Conservation (phyloP, 2,329 filamentous ascomycete species). For the Sclerotinia subarctica region DNA sequence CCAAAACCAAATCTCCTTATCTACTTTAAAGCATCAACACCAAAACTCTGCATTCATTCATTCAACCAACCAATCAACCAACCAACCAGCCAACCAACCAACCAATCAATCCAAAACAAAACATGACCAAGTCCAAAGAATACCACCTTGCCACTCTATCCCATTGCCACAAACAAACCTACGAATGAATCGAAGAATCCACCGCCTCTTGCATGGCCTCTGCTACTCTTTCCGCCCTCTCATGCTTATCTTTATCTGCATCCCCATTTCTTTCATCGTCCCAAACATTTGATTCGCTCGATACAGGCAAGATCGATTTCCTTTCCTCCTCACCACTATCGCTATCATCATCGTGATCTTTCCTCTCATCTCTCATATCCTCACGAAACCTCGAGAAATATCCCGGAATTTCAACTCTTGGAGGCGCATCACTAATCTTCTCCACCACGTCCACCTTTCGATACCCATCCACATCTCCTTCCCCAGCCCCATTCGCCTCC, state of each 20-base stretch:
- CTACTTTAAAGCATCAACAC: background rate
- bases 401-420: background rate
- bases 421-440: background rate
- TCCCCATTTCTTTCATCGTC: background rate
- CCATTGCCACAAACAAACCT: background rate
- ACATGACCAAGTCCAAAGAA: background rate
- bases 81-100: too few relatives aligned
- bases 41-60: background rate
- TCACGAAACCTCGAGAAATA: background rate
- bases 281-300: constrained; percentile 1
- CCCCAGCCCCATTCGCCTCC: background rate
- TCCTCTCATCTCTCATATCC: background rate
- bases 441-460: constrained; percentile 1
- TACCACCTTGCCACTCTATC: background rate
- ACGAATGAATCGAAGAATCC: constrained; percentile 16
- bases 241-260: constrained; percentile 1
- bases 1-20: too few relatives aligned
- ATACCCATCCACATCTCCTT: background rate
- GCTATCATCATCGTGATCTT: background rate
- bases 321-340: constrained; percentile 2
- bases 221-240: constrained; percentile 16
- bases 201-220: constrained; percentile 17
- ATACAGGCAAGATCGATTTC: background rate
- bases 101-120: background rate
- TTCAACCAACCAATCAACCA: background rate